Evolutionary conservation across 495 filamentous ascomycete genomes (phyloP).

Genomic region (Tirmania nivea): DNA sequence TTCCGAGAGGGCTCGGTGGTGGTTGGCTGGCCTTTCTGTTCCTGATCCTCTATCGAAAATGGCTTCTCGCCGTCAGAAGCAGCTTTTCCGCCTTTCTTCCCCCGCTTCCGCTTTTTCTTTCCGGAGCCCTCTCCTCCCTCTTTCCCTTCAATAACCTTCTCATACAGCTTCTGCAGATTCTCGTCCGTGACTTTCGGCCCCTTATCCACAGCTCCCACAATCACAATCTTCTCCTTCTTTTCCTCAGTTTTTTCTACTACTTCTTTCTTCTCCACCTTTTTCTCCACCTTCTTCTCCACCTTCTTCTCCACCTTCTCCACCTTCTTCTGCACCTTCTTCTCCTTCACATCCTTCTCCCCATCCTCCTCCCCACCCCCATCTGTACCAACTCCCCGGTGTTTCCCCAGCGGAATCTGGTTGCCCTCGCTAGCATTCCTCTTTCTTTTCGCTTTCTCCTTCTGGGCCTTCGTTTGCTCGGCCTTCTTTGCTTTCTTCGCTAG

Average conservation of each 20-base stretch:
- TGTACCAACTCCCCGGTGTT: constrained; percentile 29
- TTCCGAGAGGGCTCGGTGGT: constrained; percentile 1
- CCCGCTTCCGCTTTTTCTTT: constrained; percentile 2
- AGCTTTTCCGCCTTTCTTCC: constrained; percentile 6
- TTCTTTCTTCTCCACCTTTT: constrained; percentile 33
- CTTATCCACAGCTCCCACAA: constrained; percentile 10
- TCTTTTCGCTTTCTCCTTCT: constrained; percentile 33
- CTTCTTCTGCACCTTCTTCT: constrained; percentile 19
- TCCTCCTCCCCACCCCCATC: constrained; percentile 6
- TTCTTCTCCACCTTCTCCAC: constrained; percentile 2
- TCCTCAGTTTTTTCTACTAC: constrained; percentile 18
- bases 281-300: constrained; percentile 24
- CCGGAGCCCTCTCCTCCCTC: constrained; percentile 1
- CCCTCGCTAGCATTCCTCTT: constrained; percentile 10
- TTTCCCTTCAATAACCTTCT: constrained; percentile 55
- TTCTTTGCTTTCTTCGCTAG: constrained; percentile 6
- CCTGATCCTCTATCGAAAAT: constrained; percentile 8
- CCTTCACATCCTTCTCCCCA: constrained; percentile 10
- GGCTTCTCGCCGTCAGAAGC: constrained; percentile 5
- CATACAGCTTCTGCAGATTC: constrained; percentile 59
- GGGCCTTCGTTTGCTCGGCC: constrained; percentile 16
- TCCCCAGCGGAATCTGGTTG: constrained; percentile 14
- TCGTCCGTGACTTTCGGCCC: constrained; percentile 36
- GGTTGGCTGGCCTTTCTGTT: constrained; percentile 17
- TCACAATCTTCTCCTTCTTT: constrained; percentile 11